phyloP scores from a whole-genome alignment of 352 stramenopile genomes.

The Pythium chondricola region DNA sequence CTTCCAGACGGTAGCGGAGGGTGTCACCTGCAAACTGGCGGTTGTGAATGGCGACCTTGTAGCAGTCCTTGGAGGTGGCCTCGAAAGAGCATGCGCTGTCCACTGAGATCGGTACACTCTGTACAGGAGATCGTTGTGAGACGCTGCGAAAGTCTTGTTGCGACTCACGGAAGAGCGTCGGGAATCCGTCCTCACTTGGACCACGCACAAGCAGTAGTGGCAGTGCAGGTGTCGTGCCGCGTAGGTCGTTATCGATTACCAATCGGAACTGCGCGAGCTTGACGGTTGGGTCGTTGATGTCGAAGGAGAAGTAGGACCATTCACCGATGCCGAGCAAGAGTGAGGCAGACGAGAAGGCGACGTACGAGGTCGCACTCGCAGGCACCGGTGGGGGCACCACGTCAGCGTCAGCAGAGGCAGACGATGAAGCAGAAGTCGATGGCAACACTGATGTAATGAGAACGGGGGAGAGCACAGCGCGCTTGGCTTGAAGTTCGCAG shows the following conservation, averaged over 20 bases:
- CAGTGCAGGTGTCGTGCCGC: slow-evolving; percentile 31
- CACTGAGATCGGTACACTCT: slow-evolving; percentile 41
- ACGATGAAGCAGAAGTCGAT: slow-evolving; percentile 16
- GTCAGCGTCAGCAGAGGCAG: background rate
- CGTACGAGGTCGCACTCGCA: slow-evolving; percentile 1
- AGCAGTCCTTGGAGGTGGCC: slow-evolving; percentile 37
- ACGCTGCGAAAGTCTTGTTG: slow-evolving; percentile 49
- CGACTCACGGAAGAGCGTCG: slow-evolving; percentile 33
- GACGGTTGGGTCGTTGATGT: slow-evolving; percentile 36
- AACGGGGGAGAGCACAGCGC: slow-evolving; percentile 13
- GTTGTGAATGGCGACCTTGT: slow-evolving; percentile 68
- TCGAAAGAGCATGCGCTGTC: slow-evolving; percentile 35
- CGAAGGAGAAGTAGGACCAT: slow-evolving; percentile 66
- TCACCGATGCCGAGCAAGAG: slow-evolving; percentile 32
- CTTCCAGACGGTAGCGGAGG: slow-evolving; percentile 39
- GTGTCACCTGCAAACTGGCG: slow-evolving; percentile 39
- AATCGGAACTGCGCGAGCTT: slow-evolving; percentile 43
- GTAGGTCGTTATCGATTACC: slow-evolving; percentile 35
- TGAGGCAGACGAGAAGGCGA: slow-evolving; percentile 11
- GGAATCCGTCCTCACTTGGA: slow-evolving; percentile 44
- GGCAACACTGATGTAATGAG: background rate
- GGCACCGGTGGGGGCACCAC: background rate
- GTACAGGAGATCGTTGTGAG: slow-evolving; percentile 11
- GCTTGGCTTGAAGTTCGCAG: slow-evolving; percentile 22
- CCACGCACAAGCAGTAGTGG: slow-evolving; percentile 53